phyloP scores from a whole-genome alignment of 345 rosid species.

The Laguncularia racemosa region DNA sequence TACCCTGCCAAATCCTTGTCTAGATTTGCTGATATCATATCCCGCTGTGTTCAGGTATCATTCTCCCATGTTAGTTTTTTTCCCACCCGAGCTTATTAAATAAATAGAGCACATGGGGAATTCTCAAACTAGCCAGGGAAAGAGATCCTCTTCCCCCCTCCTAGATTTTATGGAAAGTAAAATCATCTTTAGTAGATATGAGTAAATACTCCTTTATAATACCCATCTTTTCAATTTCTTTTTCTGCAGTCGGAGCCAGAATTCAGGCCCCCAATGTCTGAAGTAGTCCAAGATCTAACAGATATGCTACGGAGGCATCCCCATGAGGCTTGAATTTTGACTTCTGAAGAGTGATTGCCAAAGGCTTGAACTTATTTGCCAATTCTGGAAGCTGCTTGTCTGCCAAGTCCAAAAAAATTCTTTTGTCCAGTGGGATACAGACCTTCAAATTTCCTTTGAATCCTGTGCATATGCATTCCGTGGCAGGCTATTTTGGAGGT shows the following conservation, averaged over 20 bases:
- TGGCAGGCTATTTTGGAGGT: neutral
- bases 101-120: too few species aligned
- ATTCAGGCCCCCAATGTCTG: slow-evolving; percentile 86
- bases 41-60: slow-evolving; percentile 88
- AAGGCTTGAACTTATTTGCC: neutral
- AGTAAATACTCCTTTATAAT: neutral
- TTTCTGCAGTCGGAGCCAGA: slow-evolving; percentile 64
- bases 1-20: slow-evolving; percentile 88
- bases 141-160: too few species aligned
- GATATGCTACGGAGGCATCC: slow-evolving; percentile 66
- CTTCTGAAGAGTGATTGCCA: neutral
- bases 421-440: slow-evolving; percentile 9
- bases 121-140: too few species aligned
- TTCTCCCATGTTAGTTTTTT: too few species aligned
- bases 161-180: too few species aligned
- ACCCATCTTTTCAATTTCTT: neutral
- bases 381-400: neutral
- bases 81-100: too few species aligned
- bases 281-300: slow-evolving; percentile 85
- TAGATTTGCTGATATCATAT: slow-evolving; percentile 84
- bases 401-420: slow-evolving; percentile 4
- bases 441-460: neutral
- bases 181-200: too few species aligned
- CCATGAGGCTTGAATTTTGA: slow-evolving; percentile 48
- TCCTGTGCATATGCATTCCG: neutral